Conservation (phyloP, 2,329 filamentous ascomycete species). For the Neophaeococcomyces aloes region DNA sequence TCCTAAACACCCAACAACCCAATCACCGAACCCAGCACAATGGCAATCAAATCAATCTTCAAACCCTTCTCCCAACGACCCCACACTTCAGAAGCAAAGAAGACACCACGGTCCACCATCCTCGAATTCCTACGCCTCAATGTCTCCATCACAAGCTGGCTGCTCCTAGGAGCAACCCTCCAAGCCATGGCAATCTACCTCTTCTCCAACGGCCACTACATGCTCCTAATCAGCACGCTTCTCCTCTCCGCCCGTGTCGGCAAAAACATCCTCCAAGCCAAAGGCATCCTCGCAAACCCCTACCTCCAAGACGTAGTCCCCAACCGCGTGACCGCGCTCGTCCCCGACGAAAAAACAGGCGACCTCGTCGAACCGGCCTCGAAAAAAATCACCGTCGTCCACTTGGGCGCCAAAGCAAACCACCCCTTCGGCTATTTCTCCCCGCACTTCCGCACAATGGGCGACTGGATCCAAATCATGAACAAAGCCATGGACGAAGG, state of each 20-base stretch:
- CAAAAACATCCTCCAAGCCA: slow-evolving; percentile 27
- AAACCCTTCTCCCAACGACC: too few relatives aligned
- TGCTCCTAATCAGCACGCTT: slow-evolving; percentile 27
- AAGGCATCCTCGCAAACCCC: slow-evolving; percentile 28
- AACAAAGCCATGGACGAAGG: slow-evolving; percentile 21
- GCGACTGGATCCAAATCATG: slow-evolving; percentile 27
- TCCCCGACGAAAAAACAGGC: slow-evolving; percentile 28
- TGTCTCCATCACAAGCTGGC: slow-evolving; percentile 32
- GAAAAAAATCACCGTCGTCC: slow-evolving; percentile 29
- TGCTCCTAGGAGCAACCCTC: slow-evolving; percentile 30
- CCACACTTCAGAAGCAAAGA: too few relatives aligned
- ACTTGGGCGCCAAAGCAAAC: slow-evolving; percentile 29
- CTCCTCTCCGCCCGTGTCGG: slow-evolving; percentile 26
- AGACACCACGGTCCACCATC: too few relatives aligned
- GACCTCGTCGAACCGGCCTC: slow-evolving; percentile 20
- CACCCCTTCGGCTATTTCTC: slow-evolving; percentile 35
- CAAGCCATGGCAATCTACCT: slow-evolving; percentile 30
- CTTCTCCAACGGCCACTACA: slow-evolving; percentile 24
- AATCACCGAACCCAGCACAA: too few relatives aligned
- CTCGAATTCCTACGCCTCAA: slow-evolving; percentile 24
- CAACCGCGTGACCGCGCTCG: slow-evolving; percentile 29
- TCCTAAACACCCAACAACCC: too few relatives aligned
- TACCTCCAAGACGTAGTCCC: slow-evolving; percentile 29
- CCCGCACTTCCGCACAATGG: slow-evolving; percentile 24
- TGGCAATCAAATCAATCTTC: too few relatives aligned